Percentiles rank a stretch among this genome's conserved stretches.
These are phyloP conservation scores for Coelastrella sp. DNA, from an alignment of 139 green algal genomes.

Conservation along the genomic window DNA sequence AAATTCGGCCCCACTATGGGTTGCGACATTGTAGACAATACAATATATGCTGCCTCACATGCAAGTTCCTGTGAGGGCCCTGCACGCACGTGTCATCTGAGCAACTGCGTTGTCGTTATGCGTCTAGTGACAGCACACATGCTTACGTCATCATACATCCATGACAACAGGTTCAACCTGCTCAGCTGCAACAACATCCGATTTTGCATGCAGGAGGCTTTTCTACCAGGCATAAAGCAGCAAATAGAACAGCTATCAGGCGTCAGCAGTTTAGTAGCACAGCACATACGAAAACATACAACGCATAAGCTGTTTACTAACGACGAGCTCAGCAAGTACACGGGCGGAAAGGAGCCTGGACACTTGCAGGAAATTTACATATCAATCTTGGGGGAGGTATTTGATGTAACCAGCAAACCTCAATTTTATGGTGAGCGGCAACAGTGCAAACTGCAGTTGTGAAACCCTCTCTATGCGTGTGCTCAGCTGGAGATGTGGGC, in stretches of 20 bases:
- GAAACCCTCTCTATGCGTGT: neutral
- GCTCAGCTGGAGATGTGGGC: neutral
- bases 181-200: too few relatives aligned
- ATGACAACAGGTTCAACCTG: too few relatives aligned
- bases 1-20: too few relatives aligned
- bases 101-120: too few relatives aligned
- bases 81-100: too few relatives aligned
- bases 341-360: neutral
- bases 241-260: neutral
- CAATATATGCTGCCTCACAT: too few relatives aligned
- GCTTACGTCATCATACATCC: too few relatives aligned
- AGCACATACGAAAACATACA: neutral
- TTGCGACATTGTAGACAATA: too few relatives aligned
- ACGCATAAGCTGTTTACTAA: constrained; percentile 53
- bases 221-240: neutral
- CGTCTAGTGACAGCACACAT: too few relatives aligned
- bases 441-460: neutral
- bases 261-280: neutral
- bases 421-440: constrained; percentile 67
- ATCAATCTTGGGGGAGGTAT: constrained; percentile 76
- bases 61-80: too few relatives aligned
- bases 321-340: constrained; percentile 61
- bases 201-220: neutral
- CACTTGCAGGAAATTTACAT: constrained; percentile 64
- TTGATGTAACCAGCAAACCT: constrained; percentile 68